These are phyloP conservation scores for Solanum gracilifrons DNA, from an alignment of 257 asterid species.

Conservation along the genomic window DNA sequence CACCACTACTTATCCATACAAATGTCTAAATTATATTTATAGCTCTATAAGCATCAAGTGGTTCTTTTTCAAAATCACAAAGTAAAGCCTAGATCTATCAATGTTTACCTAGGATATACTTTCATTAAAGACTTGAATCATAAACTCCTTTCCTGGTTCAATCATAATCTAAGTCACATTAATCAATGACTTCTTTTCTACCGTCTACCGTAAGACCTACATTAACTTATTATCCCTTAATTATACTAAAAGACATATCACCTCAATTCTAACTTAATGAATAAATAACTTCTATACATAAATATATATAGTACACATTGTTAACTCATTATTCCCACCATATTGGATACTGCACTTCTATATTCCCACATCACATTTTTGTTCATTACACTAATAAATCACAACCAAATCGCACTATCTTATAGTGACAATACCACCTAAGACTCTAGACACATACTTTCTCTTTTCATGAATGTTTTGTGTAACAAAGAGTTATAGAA, in stretches of 20 bases:
- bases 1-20: neutral
- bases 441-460: neutral
- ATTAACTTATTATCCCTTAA: neutral
- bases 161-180: neutral
- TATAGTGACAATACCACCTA: neutral
- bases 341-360: neutral
- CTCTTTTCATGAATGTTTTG: neutral
- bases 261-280: neutral
- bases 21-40: no score
- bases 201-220: neutral
- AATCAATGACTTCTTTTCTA: neutral
- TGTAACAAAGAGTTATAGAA: neutral
- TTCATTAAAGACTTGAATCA: neutral
- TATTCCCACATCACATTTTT: neutral
- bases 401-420: neutral
- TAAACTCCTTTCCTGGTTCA: neutral
- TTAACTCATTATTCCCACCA: neutral
- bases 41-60: neutral
- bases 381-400: neutral
- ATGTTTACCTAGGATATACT: neutral
- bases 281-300: neutral
- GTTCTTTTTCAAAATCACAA: neutral
- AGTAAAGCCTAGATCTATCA: neutral
- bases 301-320: neutral
- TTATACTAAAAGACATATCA: neutral